These are phyloP conservation scores for Leucogyrophana mollusca DNA, from an alignment of 768 basidiomycete genomes.

Conservation along the genomic window DNA sequence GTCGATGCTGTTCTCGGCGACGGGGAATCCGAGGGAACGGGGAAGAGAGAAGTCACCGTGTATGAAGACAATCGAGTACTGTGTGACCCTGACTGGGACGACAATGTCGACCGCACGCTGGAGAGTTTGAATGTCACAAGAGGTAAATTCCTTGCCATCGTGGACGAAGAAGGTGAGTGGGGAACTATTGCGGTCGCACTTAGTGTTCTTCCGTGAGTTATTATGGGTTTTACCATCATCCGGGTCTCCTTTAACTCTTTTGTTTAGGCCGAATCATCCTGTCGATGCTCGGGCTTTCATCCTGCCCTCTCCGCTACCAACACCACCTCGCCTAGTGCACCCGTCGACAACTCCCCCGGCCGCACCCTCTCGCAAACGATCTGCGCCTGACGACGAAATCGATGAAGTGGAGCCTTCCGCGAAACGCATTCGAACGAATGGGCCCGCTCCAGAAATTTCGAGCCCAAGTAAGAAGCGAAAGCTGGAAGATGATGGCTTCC, in stretches of 20 bases:
- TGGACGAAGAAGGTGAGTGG: conserved; percentile 82
- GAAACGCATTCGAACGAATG: conserved; percentile 49
- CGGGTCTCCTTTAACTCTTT: background rate
- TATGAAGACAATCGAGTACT: conserved; percentile 86
- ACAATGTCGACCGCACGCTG: conserved; percentile 79
- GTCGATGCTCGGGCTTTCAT: conserved; percentile 52
- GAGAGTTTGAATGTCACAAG: conserved; percentile 75
- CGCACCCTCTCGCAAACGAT: conserved; percentile 54
- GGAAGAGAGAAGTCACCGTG: conserved; percentile 66
- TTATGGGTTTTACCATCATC: background rate
- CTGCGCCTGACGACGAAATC: conserved; percentile 57
- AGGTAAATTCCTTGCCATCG: conserved; percentile 86
- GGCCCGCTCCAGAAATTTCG: conserved; percentile 16
- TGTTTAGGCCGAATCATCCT: conserved; percentile 54
- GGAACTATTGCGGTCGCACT: conserved; percentile 72
- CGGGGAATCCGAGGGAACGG: conserved; percentile 36
- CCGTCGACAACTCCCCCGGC: conserved; percentile 35
- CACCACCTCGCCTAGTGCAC: conserved; percentile 44
- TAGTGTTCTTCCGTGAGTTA: conserved; percentile 67
- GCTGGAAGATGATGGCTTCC: conserved; percentile 73
- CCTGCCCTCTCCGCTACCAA: conserved; percentile 64
- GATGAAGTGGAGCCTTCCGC: conserved; percentile 54
- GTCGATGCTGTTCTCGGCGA: conserved; percentile 65
- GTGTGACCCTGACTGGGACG: conserved; percentile 92
- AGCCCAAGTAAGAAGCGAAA: conserved; percentile 65